Evolutionary conservation across 768 basidiomycete species (phyloP).

Genomic region (Saitozyma podzolica): DNA sequence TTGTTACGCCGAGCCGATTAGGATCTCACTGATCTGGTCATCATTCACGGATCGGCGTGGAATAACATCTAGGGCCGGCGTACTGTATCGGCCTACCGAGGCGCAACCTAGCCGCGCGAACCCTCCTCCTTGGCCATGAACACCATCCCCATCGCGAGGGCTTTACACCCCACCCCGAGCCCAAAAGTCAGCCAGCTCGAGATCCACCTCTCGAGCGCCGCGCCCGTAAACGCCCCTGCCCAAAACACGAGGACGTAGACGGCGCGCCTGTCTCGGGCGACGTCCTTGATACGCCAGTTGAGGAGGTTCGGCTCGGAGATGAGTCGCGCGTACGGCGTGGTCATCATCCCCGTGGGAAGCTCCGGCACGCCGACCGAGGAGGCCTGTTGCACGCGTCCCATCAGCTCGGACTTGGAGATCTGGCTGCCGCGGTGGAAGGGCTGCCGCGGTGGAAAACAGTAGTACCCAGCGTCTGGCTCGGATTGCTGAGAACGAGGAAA

Average conservation of each 20-base stretch:
- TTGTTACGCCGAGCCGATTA: no score
- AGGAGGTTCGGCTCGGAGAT: constrained; percentile 31
- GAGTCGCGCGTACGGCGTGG: constrained; percentile 34
- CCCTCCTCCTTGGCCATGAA: no score
- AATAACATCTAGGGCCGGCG: no score
- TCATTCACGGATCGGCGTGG: no score
- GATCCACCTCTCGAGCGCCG: background rate
- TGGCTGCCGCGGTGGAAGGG: no score
- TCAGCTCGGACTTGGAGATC: no score
- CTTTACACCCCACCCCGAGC: constrained; percentile 11
- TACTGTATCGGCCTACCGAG: no score
- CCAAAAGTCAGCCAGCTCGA: constrained; percentile 5
- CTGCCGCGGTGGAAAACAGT: no score
- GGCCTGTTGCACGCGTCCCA: constrained; percentile 11
- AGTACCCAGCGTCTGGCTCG: no score
- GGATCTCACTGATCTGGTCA: no score
- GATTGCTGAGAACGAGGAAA: background rate
- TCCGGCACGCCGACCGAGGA: constrained; percentile 23
- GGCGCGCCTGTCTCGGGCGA: constrained; percentile 19
- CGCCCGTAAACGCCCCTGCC: constrained; percentile 14
- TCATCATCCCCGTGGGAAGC: constrained; percentile 37
- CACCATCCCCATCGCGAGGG: constrained; percentile 4
- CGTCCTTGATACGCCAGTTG: background rate
- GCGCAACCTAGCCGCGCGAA: no score
- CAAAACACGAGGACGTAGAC: constrained; percentile 32